Evolutionary conservation across 1,139 yeast species (phyloP), one percentile per base, ranked within the genome.

Genomic region (Yueomyces sp.): DNA sequence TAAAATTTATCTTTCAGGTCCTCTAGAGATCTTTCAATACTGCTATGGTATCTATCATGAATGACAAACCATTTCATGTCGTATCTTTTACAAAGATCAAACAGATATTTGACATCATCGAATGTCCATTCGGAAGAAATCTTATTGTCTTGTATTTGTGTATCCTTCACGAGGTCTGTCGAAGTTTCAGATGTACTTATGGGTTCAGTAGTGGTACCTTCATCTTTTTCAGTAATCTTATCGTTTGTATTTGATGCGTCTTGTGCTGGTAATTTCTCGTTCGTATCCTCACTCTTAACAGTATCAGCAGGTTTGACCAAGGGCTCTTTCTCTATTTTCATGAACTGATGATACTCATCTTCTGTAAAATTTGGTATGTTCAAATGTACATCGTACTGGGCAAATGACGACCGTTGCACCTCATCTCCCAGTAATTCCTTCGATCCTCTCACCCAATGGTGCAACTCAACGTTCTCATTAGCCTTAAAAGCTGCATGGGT

Each of bases 51-150:
- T 48, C 96, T 67, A 56, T 91, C 98, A 48, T 74, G 69, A 9
- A 91, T 76, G 1, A 87, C 79, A 8, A 81, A 75, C 97, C 98
- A 91, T 50, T 93, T 75, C 55, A 91, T 69, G 57, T 91, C 97
- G 57, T 75, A 89, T 1, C 71, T 73, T 36, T 68, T 63, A 49
- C 95, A 84, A 34, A 85, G 64, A 1, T 78, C 81, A 61, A 89
- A 86, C 28, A 91, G 64, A 48, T 82, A 76, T 41, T 67, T 67
- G 0, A 96, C 85, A 59, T 91, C 97, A 38, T 79, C 79, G 53
- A 72, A 84, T 2, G 75, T 66, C 96, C 97, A 89, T 19, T 19
- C 19, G 19, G 19, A 19, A 19, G 19, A 19, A 25, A 59, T 64
- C 12, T 46, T 45, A 5, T 35, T 37, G 9, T 6, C 39, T 40